Base-by-base conservation (phyloP, 1,284 basidiomycete genomes). In the Calocybe gambosa region DNA sequence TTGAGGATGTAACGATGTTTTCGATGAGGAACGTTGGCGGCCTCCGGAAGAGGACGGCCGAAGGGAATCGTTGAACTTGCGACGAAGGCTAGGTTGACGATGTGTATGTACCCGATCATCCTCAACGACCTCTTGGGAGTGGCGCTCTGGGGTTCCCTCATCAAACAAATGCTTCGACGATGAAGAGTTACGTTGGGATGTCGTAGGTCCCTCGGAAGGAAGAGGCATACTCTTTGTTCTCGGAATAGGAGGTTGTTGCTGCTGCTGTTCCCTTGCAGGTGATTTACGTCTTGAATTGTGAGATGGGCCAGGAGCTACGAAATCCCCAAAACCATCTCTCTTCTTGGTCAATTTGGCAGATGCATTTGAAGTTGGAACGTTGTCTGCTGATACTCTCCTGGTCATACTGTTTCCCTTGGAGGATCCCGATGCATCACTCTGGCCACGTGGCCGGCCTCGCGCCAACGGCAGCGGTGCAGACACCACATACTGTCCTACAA, bases 201-300 rank as follows among this genome's bases (percentile, higher is more conserved):
- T 19, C 45, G 47, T 34, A 50, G 46, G 44, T 8, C 39, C 41
- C n/a, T 31, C 31, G 39, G 47, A 31, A 29, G 58, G 56, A 5
- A 62, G 50, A 0, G 73, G 69, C 63, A 71, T 72, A 50, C 72
- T 73, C 62, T 72, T 71, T 52, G 62, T 66, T 15, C 73, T 68
- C 9, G 68, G 61, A 23, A 70, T 58, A 16, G 42, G 23, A 23
- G 49, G 45, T 15, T 49, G 37, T 16, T 55, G 50, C n/a, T 40
- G 31, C 20, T 34, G 36, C 21, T 34, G 46, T 8, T 42, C 38
- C 29, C 34, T 39, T 9, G 26, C 33, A 13, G 46, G 50, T 5
- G 50, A 52, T 34, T 50, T 49, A 8, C 23, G 28, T 20, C 42
- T 42, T 5, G 45, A 38, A 21, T 26, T 34, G 6, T 31, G 31